phyloP scores from a whole-genome alignment of 75 land plant species.

The Sequoia sempervirens region DNA sequence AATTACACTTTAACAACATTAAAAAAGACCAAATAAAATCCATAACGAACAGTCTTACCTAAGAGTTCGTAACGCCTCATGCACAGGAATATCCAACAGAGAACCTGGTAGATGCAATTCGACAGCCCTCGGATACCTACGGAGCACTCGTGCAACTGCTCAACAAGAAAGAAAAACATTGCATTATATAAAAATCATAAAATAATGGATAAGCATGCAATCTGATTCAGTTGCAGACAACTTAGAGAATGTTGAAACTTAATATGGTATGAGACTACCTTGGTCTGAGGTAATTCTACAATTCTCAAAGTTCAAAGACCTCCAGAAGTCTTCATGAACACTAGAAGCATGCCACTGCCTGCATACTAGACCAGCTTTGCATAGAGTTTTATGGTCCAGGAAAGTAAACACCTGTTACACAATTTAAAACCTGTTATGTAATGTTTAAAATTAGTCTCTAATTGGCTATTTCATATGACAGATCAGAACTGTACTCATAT shows the following conservation, averaged over 20 bases:
- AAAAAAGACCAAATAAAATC: neutral
- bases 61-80: slow-evolving; percentile 1
- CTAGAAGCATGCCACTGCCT: slow-evolving; percentile 87
- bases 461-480: neutral
- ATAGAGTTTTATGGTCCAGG: slow-evolving; percentile 68
- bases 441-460: neutral
- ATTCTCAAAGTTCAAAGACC: slow-evolving; percentile 72
- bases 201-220: neutral
- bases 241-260: neutral
- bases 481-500: neutral
- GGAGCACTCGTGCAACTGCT: slow-evolving; percentile 6
- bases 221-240: neutral
- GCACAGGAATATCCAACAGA: slow-evolving; percentile 2
- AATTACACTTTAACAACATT: neutral
- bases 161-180: neutral
- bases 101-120: slow-evolving; percentile 4
- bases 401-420: slow-evolving; percentile 77
- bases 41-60: neutral
- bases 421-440: neutral
- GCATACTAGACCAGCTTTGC: slow-evolving; percentile 81
- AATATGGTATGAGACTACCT: slow-evolving; percentile 28
- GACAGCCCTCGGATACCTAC: slow-evolving; percentile 8
- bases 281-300: slow-evolving; percentile 50
- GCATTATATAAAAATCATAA: neutral
- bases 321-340: slow-evolving; percentile 96